Evolutionary conservation across 495 filamentous ascomycete genomes (phyloP), one percentile per base, ranked within the genome.

Genomic region (Podospora pseudopauciseta): DNA sequence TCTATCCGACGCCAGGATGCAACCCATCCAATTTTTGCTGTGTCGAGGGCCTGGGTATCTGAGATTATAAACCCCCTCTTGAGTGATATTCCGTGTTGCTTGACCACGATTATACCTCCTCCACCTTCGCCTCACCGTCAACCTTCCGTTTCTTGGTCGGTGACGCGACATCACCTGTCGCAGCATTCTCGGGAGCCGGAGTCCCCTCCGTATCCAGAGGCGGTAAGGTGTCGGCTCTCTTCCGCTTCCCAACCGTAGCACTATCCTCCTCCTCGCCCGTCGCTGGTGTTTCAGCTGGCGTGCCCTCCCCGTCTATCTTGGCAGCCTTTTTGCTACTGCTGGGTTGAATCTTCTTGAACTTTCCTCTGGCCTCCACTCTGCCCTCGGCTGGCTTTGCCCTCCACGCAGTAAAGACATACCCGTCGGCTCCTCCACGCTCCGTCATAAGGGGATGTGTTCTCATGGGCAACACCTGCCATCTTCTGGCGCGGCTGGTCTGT

Each of bases 391-490:
- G 95, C 49, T 92, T 77, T 7, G 95, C 94, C 68, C 88, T 87
- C 69, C 89, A 91, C 5, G 81, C 96, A 68, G 91, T 92, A 73
- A 97, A 95, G 20, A 99, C 78, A 77, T 90, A 98, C 4, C 95
- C 95, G 78, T 98, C 93, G 0, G 93, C 87, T 0, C 95, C 94
- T 30, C 95, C 95, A 23, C 87, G 85, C 61, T 87, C 85, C 57
- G 91, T 95, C 95, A 99, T 99, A 49, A 94, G 72, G 19, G 95
- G 95, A 80, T 99, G 95, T 65, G 95, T 97, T 60, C 95, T 82
- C 3, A 93, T 92, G 0, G 95, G 96, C 32, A 98, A 79, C 1
- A 97, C 93, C 81, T 99, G 95, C 90, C 91, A 98, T 32, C 84
- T 81, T 63, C 91, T 85, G 19, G 88, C 87, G 15, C 91, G 84